A percentile compares a stretch with the other conserved stretches of the same genome.
Evolutionary conservation across 371 early-diverging fungal genomes (phyloP).

Genomic region (Conidiobolus incongruus): DNA sequence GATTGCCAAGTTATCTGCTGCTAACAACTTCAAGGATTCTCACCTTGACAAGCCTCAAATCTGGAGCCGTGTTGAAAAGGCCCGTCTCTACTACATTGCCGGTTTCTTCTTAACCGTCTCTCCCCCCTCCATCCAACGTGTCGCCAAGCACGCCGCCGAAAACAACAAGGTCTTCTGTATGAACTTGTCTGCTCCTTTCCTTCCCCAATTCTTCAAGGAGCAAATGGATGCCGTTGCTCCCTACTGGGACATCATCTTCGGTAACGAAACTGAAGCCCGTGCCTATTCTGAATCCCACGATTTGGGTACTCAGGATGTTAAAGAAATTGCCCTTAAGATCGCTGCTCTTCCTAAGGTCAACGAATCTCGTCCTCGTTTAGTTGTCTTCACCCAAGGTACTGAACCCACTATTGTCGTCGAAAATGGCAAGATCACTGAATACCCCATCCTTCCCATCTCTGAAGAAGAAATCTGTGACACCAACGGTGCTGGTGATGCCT

Average conservation of each 20-base stretch:
- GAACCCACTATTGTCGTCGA: constrained; percentile 50
- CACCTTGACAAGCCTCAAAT: constrained; percentile 50
- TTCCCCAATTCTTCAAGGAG: constrained; percentile 78
- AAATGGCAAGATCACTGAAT: constrained; percentile 20
- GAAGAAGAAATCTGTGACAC: constrained; percentile 69
- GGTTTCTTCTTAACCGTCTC: constrained; percentile 83
- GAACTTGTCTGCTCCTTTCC: constrained; percentile 91
- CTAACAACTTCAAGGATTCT: constrained; percentile 60
- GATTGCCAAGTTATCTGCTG: constrained; percentile 81
- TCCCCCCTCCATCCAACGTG: constrained; percentile 47
- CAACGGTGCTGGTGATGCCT: constrained; percentile 95
- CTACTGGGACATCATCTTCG: constrained; percentile 78
- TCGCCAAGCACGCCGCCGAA: constrained; percentile 73
- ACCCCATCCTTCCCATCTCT: constrained; percentile 45
- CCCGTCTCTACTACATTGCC: constrained; percentile 72
- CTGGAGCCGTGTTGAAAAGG: constrained; percentile 71
- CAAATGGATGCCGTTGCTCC: constrained; percentile 49
- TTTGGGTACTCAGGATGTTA: constrained; percentile 34
- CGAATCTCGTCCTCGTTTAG: constrained; percentile 43
- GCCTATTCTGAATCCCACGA: constrained; percentile 53
- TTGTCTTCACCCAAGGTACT: constrained; percentile 82
- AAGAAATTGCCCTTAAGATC: constrained; percentile 56
- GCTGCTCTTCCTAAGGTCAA: constrained; percentile 63
- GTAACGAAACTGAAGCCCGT: constrained; percentile 87
- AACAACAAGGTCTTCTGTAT: constrained; percentile 54